phyloP scores from a whole-genome alignment of 1,139 yeast genomes.

The Ashbya aceris region DNA sequence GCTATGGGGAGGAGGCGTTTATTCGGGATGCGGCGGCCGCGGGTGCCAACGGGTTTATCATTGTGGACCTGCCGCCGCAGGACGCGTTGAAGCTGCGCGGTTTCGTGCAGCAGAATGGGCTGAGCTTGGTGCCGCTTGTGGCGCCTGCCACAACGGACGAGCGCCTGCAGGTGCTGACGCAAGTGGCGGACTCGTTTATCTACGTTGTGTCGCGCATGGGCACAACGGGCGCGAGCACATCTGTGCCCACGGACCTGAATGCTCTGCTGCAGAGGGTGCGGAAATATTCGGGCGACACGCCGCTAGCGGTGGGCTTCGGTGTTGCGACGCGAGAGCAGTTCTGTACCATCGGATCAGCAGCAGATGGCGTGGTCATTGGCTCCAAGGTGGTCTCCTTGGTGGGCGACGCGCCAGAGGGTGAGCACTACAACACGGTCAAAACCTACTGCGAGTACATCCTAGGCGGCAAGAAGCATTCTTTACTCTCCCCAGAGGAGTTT shows the following conservation, averaged over 20 bases:
- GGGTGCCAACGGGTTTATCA: slow-evolving; percentile 91
- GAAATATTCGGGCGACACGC: slow-evolving; percentile 55
- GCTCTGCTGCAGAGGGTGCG: slow-evolving; percentile 69
- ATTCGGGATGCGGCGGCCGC: slow-evolving; percentile 68
- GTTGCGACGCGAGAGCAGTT: slow-evolving; percentile 91
- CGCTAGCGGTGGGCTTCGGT: slow-evolving; percentile 96
- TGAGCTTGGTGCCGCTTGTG: slow-evolving; percentile 84
- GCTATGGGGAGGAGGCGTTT: slow-evolving; percentile 80
- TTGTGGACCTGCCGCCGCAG: slow-evolving; percentile 96
- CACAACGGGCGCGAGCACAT: slow-evolving; percentile 75
- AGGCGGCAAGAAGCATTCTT: slow-evolving; percentile 43
- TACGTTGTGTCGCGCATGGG: slow-evolving; percentile 98
- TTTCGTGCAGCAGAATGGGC: slow-evolving; percentile 54
- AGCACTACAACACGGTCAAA: slow-evolving; percentile 50
- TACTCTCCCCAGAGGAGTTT: slow-evolving; percentile 25
- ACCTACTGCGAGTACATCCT: slow-evolving; percentile 61
- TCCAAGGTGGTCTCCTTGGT: slow-evolving; percentile 68
- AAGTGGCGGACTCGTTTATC: slow-evolving; percentile 87
- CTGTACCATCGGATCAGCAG: slow-evolving; percentile 61
- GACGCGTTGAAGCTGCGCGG: slow-evolving; percentile 85
- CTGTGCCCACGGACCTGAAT: slow-evolving; percentile 56
- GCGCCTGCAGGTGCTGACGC: slow-evolving; percentile 65
- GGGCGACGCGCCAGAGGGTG: slow-evolving; percentile 53
- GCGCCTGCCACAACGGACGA: slow-evolving; percentile 96
- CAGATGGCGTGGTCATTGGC: slow-evolving; percentile 96